Base-by-base conservation (phyloP, 2,329 filamentous ascomycete species). In the Verticillium zaregamsianum region DNA sequence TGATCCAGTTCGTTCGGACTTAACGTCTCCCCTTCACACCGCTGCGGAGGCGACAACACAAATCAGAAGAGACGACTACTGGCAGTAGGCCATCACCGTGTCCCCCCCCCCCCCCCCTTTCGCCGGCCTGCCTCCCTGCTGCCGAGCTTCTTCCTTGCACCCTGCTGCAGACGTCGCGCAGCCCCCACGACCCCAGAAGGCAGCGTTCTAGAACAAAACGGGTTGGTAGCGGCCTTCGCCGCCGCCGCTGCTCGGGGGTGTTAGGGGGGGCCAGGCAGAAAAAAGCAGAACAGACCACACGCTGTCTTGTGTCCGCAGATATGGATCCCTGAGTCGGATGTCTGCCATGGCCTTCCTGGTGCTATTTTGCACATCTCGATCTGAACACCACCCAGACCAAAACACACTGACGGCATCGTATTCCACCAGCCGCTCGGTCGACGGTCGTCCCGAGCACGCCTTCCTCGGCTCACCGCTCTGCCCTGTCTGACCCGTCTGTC, bases 181-280 rank as follows among this genome's bases (percentile, higher is more conserved):
- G 45, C 57, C 37, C 57, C 57, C 57, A 58, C 57, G 25, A 58
- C 57, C 57, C 37, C 57, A 49, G 58, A 59, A 59, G 58, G 33
- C 58, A 32, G 31, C 49, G 45, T 59, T 59, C 58, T 59, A 59
- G 58, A 59, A 59, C 58, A 45, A 54, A 55, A 54, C 58, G 31
- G 58, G 58, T 54, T 35, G 58, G 39, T 31, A 39, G 49, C 37
- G 35, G 37, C 37, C 25, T 49, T 58, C 37, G 56, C 35, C 37
- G 39, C 39, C 23, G 11, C 57, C 25, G 57, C 12, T 32, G 20
- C 3, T 25, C 45, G 15, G 12, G 23, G 40, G 17, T 6, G 33
- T 6, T 3, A 32, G n/a, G 12, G 23, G 40, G 17, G 23, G 33
- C 20, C 20, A 45, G n/a, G 45, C 45, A 49, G 45, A 49, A 40